Evolutionary conservation across 371 early-diverging fungal genomes (phyloP).

Genomic region (Mucor lusitanicus): DNA sequence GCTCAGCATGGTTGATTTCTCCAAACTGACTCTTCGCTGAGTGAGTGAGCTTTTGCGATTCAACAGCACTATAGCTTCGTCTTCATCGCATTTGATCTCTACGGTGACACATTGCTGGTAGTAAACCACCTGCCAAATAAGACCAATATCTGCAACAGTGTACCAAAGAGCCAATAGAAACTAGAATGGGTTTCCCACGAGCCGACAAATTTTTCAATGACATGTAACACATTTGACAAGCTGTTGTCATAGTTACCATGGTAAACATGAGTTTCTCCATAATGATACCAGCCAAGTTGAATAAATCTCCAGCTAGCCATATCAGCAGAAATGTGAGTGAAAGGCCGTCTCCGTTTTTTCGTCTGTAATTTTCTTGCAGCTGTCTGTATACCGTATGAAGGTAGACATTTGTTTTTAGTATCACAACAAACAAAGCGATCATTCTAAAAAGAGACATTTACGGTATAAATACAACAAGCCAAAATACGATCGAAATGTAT

Average conservation of each 20-base stretch:
- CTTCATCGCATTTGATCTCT: conserved; percentile 25
- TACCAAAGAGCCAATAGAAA: conserved; percentile 40
- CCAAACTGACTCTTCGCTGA: conserved; percentile 1
- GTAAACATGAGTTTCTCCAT: conserved; percentile 69
- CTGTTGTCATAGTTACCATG: conserved; percentile 35
- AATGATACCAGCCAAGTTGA: conserved; percentile 70
- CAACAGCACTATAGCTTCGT: conserved; percentile 12
- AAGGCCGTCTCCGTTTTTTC: conserved; percentile 57
- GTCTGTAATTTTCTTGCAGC: conserved; percentile 53
- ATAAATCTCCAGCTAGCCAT: conserved; percentile 78
- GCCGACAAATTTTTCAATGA: not conserved
- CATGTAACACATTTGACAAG: not conserved
- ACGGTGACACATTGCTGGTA: conserved; percentile 35
- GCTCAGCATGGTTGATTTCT: not conserved
- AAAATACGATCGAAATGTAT: conserved; percentile 49
- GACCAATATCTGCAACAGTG: conserved; percentile 36
- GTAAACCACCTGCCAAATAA: conserved; percentile 47
- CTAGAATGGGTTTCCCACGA: conserved; percentile 7
- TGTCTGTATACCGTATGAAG: conserved; percentile 41
- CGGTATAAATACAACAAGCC: conserved; percentile 63
- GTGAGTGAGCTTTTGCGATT: not conserved
- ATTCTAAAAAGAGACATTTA: not conserved
- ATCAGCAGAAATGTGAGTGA: conserved; percentile 64
- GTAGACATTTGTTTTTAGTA: not conserved
- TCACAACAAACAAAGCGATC: not conserved